Conservation (phyloP, 2,329 filamentous ascomycete genomes). For the Hysterium pulicare region DNA sequence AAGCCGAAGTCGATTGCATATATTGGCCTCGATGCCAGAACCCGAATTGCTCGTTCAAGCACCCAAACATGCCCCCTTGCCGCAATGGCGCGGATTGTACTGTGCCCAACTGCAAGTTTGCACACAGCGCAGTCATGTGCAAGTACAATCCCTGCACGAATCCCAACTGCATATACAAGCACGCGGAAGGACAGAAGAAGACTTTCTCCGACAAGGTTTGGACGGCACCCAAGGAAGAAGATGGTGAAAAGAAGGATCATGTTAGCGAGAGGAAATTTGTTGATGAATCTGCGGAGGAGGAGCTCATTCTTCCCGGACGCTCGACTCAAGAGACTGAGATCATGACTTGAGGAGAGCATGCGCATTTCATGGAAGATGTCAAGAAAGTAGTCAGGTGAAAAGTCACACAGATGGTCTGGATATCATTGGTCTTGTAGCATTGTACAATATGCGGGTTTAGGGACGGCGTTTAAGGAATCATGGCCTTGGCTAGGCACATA, state of each 20-base stretch:
- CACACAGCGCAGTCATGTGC: slow-evolving; percentile 80
- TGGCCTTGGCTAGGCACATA: neutral
- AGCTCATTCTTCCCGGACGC: slow-evolving; percentile 64
- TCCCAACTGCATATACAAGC: slow-evolving; percentile 81
- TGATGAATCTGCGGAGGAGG: slow-evolving; percentile 64
- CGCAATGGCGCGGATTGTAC: slow-evolving; percentile 88
- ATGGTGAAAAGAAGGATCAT: slow-evolving; percentile 56
- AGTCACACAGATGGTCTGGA: neutral
- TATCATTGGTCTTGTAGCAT: neutral
- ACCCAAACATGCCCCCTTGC: slow-evolving; percentile 82
- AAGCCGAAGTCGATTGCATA: slow-evolving; percentile 81
- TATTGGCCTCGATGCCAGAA: slow-evolving; percentile 93
- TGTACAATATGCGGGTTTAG: slow-evolving; percentile 2
- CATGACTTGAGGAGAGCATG: slow-evolving; percentile 2
- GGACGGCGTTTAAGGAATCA: slow-evolving; percentile 1
- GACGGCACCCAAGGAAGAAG: slow-evolving; percentile 57
- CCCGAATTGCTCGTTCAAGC: slow-evolving; percentile 76
- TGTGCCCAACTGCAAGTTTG: slow-evolving; percentile 79
- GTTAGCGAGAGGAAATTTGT: slow-evolving; percentile 89
- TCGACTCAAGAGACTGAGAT: slow-evolving; percentile 12
- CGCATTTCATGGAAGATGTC: neutral
- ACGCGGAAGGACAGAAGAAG: slow-evolving; percentile 82
- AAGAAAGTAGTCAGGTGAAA: neutral
- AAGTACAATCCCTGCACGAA: slow-evolving; percentile 91
- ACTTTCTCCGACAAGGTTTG: slow-evolving; percentile 90